Conservation (phyloP, 2,329 filamentous ascomycete genomes). For the Clarireedia homoeocarpa region DNA sequence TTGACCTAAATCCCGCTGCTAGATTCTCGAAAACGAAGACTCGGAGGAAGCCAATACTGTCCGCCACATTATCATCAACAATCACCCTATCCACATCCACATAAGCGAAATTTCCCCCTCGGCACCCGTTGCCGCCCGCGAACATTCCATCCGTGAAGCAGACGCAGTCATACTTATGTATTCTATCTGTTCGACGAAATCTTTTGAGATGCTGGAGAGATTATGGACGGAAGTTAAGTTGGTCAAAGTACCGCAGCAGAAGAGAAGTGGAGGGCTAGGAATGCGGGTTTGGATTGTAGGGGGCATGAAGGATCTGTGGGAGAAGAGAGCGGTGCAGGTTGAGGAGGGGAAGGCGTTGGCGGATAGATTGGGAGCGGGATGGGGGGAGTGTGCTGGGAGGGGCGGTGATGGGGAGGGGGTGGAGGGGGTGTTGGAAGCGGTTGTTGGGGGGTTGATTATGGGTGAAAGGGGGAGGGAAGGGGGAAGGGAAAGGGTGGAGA, state of each 20-base stretch:
- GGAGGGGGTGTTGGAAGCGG: neutral
- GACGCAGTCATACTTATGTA: constrained; percentile 1
- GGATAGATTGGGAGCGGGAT: neutral
- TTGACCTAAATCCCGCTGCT: no score
- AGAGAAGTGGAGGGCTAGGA: neutral
- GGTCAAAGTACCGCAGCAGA: neutral
- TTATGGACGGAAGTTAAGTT: neutral
- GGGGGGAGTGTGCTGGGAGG: neutral
- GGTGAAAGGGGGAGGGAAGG: neutral
- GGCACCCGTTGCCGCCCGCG: neutral
- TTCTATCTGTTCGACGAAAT: neutral
- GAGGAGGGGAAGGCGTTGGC: neutral
- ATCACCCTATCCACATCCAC: neutral
- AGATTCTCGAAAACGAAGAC: no score
- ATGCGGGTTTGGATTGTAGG: neutral
- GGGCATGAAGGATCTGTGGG: constrained; percentile 1
- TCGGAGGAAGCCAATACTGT: no score
- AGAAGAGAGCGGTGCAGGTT: neutral
- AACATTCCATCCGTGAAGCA: neutral
- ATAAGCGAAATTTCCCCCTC: neutral
- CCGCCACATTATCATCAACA: neutral
- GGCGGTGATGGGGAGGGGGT: neutral
- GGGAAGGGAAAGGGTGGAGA: neutral
- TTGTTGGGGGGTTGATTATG: neutral
- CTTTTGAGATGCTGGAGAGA: neutral